These are phyloP conservation scores for Begonia masoniana DNA, from an alignment of 306 rosid genomes.

Conservation along the genomic window DNA sequence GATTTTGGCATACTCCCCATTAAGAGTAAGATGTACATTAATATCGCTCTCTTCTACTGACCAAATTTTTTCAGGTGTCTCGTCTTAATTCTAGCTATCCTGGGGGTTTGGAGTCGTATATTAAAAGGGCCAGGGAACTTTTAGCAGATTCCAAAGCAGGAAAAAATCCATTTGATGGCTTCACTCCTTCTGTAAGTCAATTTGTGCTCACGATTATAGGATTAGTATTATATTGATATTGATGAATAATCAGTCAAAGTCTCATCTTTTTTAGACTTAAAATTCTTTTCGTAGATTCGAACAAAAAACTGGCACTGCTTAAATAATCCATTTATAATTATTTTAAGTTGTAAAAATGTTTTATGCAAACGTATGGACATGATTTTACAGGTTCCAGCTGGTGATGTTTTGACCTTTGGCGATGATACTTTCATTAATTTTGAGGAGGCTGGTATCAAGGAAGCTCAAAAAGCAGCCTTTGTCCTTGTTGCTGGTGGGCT, in stretches of 20 bases:
- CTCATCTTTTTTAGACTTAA: no score
- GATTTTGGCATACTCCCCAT: no score
- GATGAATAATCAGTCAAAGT: no score
- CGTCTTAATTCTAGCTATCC: constrained; percentile 75
- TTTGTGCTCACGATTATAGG: no score
- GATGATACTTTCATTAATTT: constrained; percentile 53
- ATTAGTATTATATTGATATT: no score
- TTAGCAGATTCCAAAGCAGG: constrained; percentile 84
- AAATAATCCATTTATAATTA: no score
- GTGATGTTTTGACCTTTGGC: constrained; percentile 62
- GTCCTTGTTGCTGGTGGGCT: constrained; percentile 99
- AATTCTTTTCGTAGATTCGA: no score
- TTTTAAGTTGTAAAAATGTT: no score
- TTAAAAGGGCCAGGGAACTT: constrained; percentile 64
- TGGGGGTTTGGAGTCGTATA: constrained; percentile 67
- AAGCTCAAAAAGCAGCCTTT: constrained; percentile 70
- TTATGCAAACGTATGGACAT: no score
- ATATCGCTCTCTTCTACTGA: constrained; percentile 1
- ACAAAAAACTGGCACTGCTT: no score
- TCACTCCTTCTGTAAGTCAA: constrained; percentile 79
- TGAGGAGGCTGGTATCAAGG: constrained; percentile 72
- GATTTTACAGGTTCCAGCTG: constrained; percentile 60
- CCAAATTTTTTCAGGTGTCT: constrained; percentile 31
- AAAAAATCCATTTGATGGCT: constrained; percentile 79
- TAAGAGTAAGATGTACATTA: no score